A percentile compares a stretch with the other conserved stretches of the same genome.
These are phyloP conservation scores for Protomyces inouyei DNA, from an alignment of 1,139 yeast genomes.

Conservation along the genomic window DNA sequence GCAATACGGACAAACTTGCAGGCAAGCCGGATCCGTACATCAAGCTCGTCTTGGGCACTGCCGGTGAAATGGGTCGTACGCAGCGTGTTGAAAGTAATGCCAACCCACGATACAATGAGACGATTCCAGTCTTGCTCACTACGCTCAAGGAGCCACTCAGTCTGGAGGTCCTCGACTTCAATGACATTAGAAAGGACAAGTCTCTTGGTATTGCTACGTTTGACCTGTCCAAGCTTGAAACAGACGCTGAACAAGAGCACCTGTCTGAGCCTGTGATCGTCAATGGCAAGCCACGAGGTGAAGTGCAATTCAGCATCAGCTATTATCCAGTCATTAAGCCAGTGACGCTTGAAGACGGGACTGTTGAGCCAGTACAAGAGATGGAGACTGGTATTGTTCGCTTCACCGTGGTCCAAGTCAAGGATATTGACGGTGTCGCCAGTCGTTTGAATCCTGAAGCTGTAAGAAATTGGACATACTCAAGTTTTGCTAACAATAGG, in stretches of 20 bases:
- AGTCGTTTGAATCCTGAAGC: slow-evolving; percentile 61
- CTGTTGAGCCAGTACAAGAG: slow-evolving; percentile 81
- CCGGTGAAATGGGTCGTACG: slow-evolving; percentile 58
- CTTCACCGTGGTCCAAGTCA: slow-evolving; percentile 65
- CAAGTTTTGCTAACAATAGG: slow-evolving; percentile 47
- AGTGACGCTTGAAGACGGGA: slow-evolving; percentile 73
- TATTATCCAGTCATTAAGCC: slow-evolving; percentile 79
- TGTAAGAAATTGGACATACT: slow-evolving; percentile 55
- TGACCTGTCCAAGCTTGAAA: slow-evolving; percentile 64
- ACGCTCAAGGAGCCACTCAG: slow-evolving; percentile 76
- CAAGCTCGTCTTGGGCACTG: slow-evolving; percentile 44
- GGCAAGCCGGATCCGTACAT: slow-evolving; percentile 88
- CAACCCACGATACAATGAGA: slow-evolving; percentile 81
- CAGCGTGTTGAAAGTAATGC: slow-evolving; percentile 59
- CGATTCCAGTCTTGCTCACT: slow-evolving; percentile 60
- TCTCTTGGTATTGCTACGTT: slow-evolving; percentile 70
- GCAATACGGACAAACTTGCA: slow-evolving; percentile 62
- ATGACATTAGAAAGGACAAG: slow-evolving; percentile 75
- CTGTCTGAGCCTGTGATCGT: slow-evolving; percentile 57
- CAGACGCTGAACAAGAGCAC: slow-evolving; percentile 46
- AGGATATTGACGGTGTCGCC: slow-evolving; percentile 58
- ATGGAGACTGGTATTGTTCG: slow-evolving; percentile 86
- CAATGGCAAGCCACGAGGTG: slow-evolving; percentile 76
- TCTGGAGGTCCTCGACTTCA: slow-evolving; percentile 65
- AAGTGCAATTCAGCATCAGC: slow-evolving; percentile 61